These are phyloP conservation scores for Yamadazyma akitaensis DNA, from an alignment of 805 yeast species.

Conservation along the genomic window DNA sequence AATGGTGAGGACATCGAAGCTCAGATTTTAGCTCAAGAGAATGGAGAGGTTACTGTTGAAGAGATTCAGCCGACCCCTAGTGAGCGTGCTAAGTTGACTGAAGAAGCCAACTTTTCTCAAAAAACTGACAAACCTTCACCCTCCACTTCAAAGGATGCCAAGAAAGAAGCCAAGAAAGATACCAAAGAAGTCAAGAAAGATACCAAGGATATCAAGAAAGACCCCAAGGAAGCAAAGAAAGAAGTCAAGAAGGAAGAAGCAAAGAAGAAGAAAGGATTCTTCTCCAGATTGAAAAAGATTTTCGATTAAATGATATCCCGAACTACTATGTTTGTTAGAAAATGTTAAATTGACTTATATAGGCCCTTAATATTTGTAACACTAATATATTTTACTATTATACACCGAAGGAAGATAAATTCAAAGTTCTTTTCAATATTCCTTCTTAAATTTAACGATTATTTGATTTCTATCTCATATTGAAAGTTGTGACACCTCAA, in stretches of 20 bases:
- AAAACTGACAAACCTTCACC: slow-evolving; percentile 10
- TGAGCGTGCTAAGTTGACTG: slow-evolving; percentile 34
- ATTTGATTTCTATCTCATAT: slow-evolving; percentile 94
- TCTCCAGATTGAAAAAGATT: slow-evolving; percentile 35
- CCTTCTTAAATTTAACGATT: slow-evolving; percentile 70
- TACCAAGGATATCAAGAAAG: slow-evolving; percentile 15
- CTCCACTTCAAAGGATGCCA: slow-evolving; percentile 8
- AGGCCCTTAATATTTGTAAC: slow-evolving; percentile 9
- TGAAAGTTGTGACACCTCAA: slow-evolving; percentile 77
- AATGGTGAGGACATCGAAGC: slow-evolving; percentile 29
- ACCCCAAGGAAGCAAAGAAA: slow-evolving; percentile 15
- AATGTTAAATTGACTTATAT: slow-evolving; percentile 5
- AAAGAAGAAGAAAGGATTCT: slow-evolving; percentile 40
- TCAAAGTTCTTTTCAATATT: slow-evolving; percentile 18
- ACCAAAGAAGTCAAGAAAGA: no score
- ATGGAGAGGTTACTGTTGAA: slow-evolving; percentile 36
- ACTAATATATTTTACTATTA: slow-evolving; percentile 15
- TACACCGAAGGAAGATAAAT: slow-evolving; percentile 5
- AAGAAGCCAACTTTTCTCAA: slow-evolving; percentile 25
- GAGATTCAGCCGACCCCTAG: slow-evolving; percentile 41
- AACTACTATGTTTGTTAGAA: background rate
- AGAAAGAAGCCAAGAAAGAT: no score
- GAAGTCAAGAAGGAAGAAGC: slow-evolving; percentile 22
- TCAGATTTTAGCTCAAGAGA: slow-evolving; percentile 33
- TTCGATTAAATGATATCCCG: slow-evolving; percentile 15